A percentile compares a stretch with the other conserved stretches of the same genome.
phyloP scores from a whole-genome alignment of 805 yeast species.

The Zygoascus tannicola region DNA sequence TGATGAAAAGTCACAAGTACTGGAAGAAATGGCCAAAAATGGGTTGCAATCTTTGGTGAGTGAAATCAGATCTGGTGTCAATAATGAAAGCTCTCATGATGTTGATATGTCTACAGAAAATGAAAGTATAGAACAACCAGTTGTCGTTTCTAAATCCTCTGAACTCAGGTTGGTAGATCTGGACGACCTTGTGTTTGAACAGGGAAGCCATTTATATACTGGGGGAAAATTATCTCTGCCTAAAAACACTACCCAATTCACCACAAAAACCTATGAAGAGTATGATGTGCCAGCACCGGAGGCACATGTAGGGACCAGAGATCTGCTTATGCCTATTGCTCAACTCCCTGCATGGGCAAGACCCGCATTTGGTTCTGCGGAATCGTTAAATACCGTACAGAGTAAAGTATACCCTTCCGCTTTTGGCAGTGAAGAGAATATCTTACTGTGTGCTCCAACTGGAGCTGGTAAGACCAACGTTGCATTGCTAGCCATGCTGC shows the following conservation, averaged over 20 bases:
- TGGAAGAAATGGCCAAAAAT: slow-evolving; percentile 36
- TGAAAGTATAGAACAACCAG: no score
- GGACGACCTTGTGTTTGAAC: slow-evolving; percentile 54
- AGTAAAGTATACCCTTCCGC: slow-evolving; percentile 76
- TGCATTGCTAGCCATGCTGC: slow-evolving; percentile 74
- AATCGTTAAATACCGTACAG: slow-evolving; percentile 68
- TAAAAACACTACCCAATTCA: slow-evolving; percentile 69
- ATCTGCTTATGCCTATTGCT: slow-evolving; percentile 45
- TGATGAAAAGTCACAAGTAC: slow-evolving; percentile 29
- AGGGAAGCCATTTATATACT: slow-evolving; percentile 63
- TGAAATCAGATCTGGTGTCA: no score
- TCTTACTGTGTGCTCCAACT: slow-evolving; percentile 91
- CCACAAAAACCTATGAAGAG: slow-evolving; percentile 70
- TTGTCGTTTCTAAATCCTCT: neutral
- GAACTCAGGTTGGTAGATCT: slow-evolving; percentile 51
- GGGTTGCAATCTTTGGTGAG: slow-evolving; percentile 35
- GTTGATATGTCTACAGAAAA: slow-evolving; percentile 4
- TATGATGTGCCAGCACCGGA: slow-evolving; percentile 86
- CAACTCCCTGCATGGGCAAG: slow-evolving; percentile 78
- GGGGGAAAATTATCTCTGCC: slow-evolving; percentile 66
- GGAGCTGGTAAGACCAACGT: slow-evolving; percentile 99
- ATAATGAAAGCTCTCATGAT: slow-evolving; percentile 26
- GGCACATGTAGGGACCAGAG: slow-evolving; percentile 24
- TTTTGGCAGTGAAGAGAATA: slow-evolving; percentile 56
- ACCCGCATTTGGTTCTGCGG: slow-evolving; percentile 53